Evolutionary conservation across 2,329 filamentous ascomycete species (phyloP), one percentile per base, ranked within the genome.

Genomic region (Hypoxylon rubiginosum): DNA sequence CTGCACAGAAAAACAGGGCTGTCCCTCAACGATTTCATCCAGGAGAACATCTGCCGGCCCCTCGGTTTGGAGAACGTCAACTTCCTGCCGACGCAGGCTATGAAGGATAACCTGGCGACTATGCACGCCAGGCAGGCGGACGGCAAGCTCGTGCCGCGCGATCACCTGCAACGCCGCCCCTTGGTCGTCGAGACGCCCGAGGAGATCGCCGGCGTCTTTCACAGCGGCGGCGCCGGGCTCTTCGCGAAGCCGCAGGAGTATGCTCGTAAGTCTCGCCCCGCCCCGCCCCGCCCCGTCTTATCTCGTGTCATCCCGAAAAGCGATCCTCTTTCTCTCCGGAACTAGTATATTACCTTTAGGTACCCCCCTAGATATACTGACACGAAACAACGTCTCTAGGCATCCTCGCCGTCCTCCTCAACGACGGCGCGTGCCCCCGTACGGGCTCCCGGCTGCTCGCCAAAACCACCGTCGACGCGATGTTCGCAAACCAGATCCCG

Each of bases 401-500:
- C 65, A 82, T 92, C 21, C 82, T 92, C 2, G 83, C 87, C 0
- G 82, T 84, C 0, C 78, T 93, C 1, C 78, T 92, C 26, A 92
- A 92, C 73, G 79, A 90, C 65, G 90, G 91, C 49, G 85, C 80
- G 0, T 88, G 84, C 34, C 86, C 90, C 0, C 81, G 71, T 0
- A 91, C 88, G 0, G 84, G 85, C 1, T 74, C 76, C 0, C 80
- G 81, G 55, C 83, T 92, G 32, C 80, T 92, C 6, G 79, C 81
- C 19, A 80, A 83, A 15, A 79, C 83, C 30, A 91, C 88, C 0
- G 85, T 92, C 0, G 82, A 89, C 11, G 77, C 85, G 32, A 90
- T 92, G 86, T 91, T 89, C 75, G 80, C 80, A 61, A 91, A 92
- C 73, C 88, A 89, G 67, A 84, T 90, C 54, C 82, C 85, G 0